Base-by-base conservation (phyloP, 1,284 basidiomycete species). In the Microbotryum silenes-acaulis region DNA sequence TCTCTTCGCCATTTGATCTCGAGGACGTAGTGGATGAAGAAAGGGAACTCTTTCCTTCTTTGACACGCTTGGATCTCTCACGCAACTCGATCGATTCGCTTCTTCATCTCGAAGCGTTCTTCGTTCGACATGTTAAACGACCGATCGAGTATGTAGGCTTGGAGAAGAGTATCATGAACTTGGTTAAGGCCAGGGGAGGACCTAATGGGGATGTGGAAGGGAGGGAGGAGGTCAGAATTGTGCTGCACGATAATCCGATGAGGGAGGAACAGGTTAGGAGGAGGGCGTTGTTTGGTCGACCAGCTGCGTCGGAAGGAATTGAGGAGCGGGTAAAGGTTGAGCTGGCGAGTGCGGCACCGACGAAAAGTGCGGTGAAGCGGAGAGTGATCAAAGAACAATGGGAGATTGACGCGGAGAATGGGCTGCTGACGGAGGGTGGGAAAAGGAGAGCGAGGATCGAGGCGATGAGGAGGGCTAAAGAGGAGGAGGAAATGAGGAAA, bases 21-120 rank as follows among this genome's bases (percentile, higher is more conserved):
- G 4, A 25, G 51, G 44, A 46, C 1, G 4, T 42, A 2, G 6
- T 20, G 1, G 12, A 49, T 1, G 3, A 44, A 2, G 7, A 16
- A 7, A 3, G 12, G 0, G 51, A 21, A 14, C 52, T 59, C 52
- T 63, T 67, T 44, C 54, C 59, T 18, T 20, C 48, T 4, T 54
- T 67, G 9, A 44, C 47, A 2, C n/a, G 23, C 6, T 56, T 67
- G 52, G 37, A 57, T 54, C 51, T 65, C 31, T 59, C 63, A 1
- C 58, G 55, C 47, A 63, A 63, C 57, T 46, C 59, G 25, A 42
- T 67, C 54, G 59, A 67, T 23, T 50, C 57, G 10, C 57, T 67
- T n/a, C 57, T 14, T 3, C 21, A 44, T 1, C 37, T 65, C 57
- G 66, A 67, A 31, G n/a, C 49, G 8, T 56, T 65, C 55, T 27